Evolutionary conservation across 2,329 filamentous ascomycete genomes (phyloP), one percentile per base, ranked within the genome.

Genomic region (Elsinoe batatas): DNA sequence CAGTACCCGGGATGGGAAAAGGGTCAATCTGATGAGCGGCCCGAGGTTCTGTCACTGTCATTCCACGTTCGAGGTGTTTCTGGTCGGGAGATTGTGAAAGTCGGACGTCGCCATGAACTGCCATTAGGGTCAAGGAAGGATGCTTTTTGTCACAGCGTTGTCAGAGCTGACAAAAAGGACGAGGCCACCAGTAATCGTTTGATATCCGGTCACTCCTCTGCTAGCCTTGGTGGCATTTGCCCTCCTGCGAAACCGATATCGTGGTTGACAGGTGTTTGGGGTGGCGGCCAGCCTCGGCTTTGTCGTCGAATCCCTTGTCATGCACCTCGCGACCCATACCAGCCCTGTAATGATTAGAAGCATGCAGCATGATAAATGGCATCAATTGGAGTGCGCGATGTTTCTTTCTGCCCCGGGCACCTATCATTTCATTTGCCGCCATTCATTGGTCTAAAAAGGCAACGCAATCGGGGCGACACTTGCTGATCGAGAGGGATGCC

Each of bases 91-190:
- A 30, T 30, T 36, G 32, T 8, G 18, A 15, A 36, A 38, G 32
- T 15, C 47, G 47, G 47, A 51, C 33, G 15, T 35, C 33, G 47
- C 47, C 47, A 20, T 51, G 6, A 26, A 20, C 32, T 51, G 47
- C 47, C 32, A 13, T 38, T 38, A 51, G 47, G 32, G 47, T 22
- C 47, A 38, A 38, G 17, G 13, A 11, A 15, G 13, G 32, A 35
- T 51, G 47, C 32, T 51, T 51, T 38, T 51, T 51, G 47, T 51
- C 47, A 51, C 11, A 3, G 20, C 33, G 32, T 51, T 51, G 38
- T 51, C 47, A 35, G 5, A 11, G 32, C 30, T 51, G 47, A 38
- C 47, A 22, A 49, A 49, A 35, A 13, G 12, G 15, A 15, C 26
- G 26, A 2, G 18, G 8, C n/a, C 10, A 49, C 44, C 44, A 49